Evolutionary conservation across 2,329 filamentous ascomycete species (phyloP), one percentile per base, ranked within the genome.

Genomic region (Penicillium corylophilum): DNA sequence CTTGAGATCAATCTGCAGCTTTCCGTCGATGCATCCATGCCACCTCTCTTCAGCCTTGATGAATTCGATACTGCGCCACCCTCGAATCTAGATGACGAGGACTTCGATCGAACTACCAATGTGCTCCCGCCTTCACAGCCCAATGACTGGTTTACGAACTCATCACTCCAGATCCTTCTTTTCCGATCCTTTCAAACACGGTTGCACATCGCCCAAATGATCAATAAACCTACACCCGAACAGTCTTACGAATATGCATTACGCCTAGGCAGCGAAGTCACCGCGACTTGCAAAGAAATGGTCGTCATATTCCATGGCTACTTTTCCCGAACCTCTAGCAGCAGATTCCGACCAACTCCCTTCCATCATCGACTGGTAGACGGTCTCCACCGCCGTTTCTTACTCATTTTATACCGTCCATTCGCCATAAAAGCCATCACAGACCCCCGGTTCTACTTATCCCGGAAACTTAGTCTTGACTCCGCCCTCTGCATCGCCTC

Each of bases 1-100:
- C 38, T 70, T 7, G 67, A 70, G 31, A 46, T 63, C 12, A 62
- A 63, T 39, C 44, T 69, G 15, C 64, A 65, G 44, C 45, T 66
- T 5, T 56, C 62, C 2, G 59, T 67, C 15, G 58, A 62, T 45
- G 42, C 50, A 4, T 54, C 58, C 8, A 60, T 57, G 40, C 54
- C 56, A 18, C 59, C 59, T 7, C 35, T 60, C 4, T 28, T 63
- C 24, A 35, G 33, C 6, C 18, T 39, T 6, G 46, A 55, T 2
- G 59, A 63, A 28, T 62, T 45, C 47, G 61, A 63, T 39, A 54
- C 50, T 8, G 26, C 22, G 8, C 53, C 54, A 0, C 61, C 60
- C 4, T 54, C 53, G 12, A 62, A 62, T 40, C 13, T 62, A 2
- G 46, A 60, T 16, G 60, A 63, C n/a, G 44, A 57, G 10, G 49